phyloP scores from a whole-genome alignment of 192 early-diverging fungal genomes.

The Mortierella alpina region DNA sequence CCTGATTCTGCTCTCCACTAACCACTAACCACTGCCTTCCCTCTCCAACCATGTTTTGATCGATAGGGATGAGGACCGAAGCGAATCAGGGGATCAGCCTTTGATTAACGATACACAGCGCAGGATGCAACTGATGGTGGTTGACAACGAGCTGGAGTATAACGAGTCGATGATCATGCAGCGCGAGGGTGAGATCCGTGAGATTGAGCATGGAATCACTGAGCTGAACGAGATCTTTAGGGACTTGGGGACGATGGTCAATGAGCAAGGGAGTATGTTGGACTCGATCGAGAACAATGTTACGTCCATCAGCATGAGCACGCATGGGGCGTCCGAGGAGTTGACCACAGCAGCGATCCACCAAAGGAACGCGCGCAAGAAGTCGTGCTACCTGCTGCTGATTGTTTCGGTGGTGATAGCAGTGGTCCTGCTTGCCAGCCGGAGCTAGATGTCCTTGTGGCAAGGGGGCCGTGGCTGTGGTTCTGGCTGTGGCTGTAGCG shows the following conservation, averaged over 20 bases:
- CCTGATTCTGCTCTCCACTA: not conserved
- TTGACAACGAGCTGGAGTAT: conserved; percentile 94
- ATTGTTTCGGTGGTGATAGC: conserved; percentile 74
- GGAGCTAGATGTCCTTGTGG: conserved; percentile 3
- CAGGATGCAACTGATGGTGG: conserved; percentile 72
- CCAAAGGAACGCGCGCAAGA: conserved; percentile 81
- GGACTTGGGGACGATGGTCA: conserved; percentile 95
- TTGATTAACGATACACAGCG: conserved; percentile 68
- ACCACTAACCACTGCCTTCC: conserved; percentile 7
- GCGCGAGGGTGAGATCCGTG: conserved; percentile 91
- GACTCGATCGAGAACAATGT: conserved; percentile 98
- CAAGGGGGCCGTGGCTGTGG: too few relatives aligned
- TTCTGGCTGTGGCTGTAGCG: too few relatives aligned
- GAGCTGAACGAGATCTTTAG: conserved; percentile 98
- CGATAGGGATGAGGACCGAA: conserved; percentile 60
- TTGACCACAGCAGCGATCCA: conserved; percentile 82
- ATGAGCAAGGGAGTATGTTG: conserved; percentile 92
- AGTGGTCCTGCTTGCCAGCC: conserved; percentile 48
- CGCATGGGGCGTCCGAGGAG: conserved; percentile 84
- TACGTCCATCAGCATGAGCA: conserved; percentile 79
- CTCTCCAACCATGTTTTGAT: not conserved
- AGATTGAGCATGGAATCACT: conserved; percentile 92
- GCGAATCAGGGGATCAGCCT: conserved; percentile 63
- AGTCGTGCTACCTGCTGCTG: conserved; percentile 86
- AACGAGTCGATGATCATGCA: conserved; percentile 95